Percentiles rank a stretch among this genome's conserved stretches.
These are phyloP conservation scores for Ilex asprella DNA, from an alignment of 257 asterid genomes.

Conservation along the genomic window DNA sequence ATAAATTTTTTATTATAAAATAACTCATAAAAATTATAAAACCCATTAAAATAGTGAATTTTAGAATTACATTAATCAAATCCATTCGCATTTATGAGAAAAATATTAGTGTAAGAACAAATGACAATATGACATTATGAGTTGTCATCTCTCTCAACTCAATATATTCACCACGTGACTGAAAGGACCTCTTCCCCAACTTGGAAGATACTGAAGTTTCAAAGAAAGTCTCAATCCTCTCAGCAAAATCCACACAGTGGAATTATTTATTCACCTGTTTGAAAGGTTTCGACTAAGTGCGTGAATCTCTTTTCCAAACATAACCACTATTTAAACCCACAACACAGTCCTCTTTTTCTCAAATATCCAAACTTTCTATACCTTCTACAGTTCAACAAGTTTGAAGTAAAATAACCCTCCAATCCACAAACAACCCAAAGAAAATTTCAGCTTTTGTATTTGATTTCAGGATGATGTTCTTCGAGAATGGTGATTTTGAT, in stretches of 20 bases:
- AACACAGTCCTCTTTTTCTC: neutral
- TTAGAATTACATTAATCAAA: too few species aligned
- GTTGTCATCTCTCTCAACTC: too few species aligned
- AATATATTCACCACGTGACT: neutral
- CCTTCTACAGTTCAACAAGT: neutral
- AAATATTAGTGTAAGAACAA: too few species aligned
- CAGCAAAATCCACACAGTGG: neutral
- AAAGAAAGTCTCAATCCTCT: neutral
- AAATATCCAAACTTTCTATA: neutral
- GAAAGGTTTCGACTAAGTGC: neutral
- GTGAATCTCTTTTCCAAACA: neutral
- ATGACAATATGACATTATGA: too few species aligned
- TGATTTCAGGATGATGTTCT: conserved; percentile 3
- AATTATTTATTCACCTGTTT: neutral
- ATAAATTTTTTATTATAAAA: too few species aligned
- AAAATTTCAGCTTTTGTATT: neutral
- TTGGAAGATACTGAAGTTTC: neutral
- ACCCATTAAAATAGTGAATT: too few species aligned
- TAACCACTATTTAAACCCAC: neutral
- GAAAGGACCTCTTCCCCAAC: neutral
- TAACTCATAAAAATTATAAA: too few species aligned
- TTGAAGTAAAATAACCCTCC: neutral
- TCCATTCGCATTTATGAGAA: too few species aligned
- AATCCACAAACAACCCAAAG: neutral
- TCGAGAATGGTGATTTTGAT: conserved; percentile 16